Base-by-base conservation (phyloP, 108 stramenopile genomes). In the Nitzschia sp. region DNA sequence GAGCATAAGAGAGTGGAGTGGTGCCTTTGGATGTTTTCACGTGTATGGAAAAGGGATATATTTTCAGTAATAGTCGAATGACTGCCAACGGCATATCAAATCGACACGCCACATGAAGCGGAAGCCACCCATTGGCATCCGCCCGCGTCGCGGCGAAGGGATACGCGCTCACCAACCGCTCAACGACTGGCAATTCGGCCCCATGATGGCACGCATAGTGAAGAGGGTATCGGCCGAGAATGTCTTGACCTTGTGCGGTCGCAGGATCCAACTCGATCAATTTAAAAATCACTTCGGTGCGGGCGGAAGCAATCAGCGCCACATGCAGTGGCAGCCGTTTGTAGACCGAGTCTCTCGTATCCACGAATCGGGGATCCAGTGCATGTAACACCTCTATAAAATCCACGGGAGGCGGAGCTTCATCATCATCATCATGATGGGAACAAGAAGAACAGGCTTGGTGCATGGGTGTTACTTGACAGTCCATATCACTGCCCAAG, bases 61-160 rank as follows among this genome's bases (percentile, higher is more conserved):
- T 38, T 1, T 36, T 2, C 38, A 54, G 16, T 21, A 67, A 38
- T 33, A 67, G 17, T 17, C 53, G 66, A 38, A 67, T 55, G 19
- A 55, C 53, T n/a, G 46, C 17, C 1, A 54, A 30, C 25, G 66
- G 29, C 34, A 55, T 38, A 2, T 31, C 53, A 55, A 44, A 53
- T 22, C 53, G 46, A 32, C 66, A 67, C 0, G 66, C 66, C 32
- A 67, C 53, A 36, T 67, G 66, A 16, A 67, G 9, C 35, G 66
- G 66, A 0, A 55, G 2, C 35, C 35, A 67, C 5, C 66, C 66
- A 27, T 67, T 47, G 9, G 28, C 8, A 44, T 67, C 66, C 9
- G 52, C n/a, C 2, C n/a, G 15, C 21, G 25, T 9, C 1, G 19
- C 66, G 6, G 66, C 35, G n/a, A n/a, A 11, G 15, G 66, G 66